Percentiles rank a stretch among this genome's conserved stretches.
Evolutionary conservation across 495 filamentous ascomycete species (phyloP).

Genomic region (Lepidopterella palustris): DNA sequence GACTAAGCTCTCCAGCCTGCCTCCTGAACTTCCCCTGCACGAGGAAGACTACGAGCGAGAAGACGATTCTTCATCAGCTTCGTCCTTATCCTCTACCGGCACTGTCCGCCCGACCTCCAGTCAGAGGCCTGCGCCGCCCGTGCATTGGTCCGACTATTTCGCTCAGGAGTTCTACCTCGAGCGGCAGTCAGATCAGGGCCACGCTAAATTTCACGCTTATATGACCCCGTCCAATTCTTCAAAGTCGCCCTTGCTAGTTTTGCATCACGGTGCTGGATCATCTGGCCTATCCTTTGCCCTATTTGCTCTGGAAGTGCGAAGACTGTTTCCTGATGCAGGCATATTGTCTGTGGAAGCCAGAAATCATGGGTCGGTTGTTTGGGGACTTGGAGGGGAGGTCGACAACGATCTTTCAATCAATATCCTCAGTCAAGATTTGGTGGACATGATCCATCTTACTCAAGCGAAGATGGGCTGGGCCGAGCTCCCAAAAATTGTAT

Average conservation of each 20-base stretch:
- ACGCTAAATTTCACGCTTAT: constrained; percentile 78
- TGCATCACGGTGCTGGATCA: constrained; percentile 86
- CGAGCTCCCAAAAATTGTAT: constrained; percentile 62
- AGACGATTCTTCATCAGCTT: constrained; percentile 64
- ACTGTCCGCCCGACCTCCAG: constrained; percentile 78
- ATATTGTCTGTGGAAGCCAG: constrained; percentile 79
- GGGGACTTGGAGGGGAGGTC: constrained; percentile 32
- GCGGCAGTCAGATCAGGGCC: constrained; percentile 33
- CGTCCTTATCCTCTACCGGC: constrained; percentile 78
- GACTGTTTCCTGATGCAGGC: constrained; percentile 71
- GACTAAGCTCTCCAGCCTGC: constrained; percentile 61
- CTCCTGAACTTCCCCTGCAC: constrained; percentile 48
- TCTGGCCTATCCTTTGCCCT: constrained; percentile 83
- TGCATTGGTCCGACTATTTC: constrained; percentile 89
- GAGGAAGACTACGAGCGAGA: constrained; percentile 52
- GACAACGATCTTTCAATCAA: constrained; percentile 35
- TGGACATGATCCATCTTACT: constrained; percentile 60
- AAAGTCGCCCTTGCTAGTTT: constrained; percentile 73
- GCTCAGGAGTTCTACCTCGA: constrained; percentile 72
- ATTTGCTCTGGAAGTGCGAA: constrained; percentile 68
- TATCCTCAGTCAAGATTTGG: constrained; percentile 66
- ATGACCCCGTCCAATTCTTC: constrained; percentile 56
- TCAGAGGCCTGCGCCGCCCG: constrained; percentile 43
- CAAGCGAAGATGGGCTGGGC: constrained; percentile 62
- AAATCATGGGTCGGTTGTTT: constrained; percentile 71